These are phyloP conservation scores for Monilinia laxa DNA, from an alignment of 2,329 filamentous ascomycete species.

Conservation along the genomic window DNA sequence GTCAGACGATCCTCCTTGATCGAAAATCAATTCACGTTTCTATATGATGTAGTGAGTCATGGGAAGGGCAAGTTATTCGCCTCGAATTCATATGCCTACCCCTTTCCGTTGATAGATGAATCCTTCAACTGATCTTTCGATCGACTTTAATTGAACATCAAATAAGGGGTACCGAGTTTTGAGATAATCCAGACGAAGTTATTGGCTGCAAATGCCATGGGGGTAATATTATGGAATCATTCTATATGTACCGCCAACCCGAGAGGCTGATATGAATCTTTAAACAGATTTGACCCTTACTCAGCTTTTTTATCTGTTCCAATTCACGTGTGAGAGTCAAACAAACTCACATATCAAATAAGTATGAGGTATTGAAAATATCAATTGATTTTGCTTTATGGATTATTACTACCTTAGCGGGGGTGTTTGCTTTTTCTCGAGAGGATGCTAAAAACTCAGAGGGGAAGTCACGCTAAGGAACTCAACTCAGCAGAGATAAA, in stretches of 20 bases:
- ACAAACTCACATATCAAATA: background rate
- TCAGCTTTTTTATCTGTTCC: background rate
- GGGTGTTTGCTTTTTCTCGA: background rate
- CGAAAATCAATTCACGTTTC: background rate
- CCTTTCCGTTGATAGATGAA: background rate
- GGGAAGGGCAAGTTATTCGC: background rate
- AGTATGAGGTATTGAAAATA: background rate
- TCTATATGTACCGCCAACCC: background rate
- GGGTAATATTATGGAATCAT: background rate
- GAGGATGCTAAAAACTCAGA: background rate
- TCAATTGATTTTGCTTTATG: background rate
- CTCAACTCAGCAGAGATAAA: background rate
- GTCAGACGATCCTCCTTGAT: background rate
- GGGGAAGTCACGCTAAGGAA: conserved; percentile 4
- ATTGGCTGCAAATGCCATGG: background rate
- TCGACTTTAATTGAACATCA: background rate
- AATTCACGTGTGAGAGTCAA: background rate
- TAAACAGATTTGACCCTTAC: background rate
- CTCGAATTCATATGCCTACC: background rate
- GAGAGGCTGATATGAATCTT: background rate
- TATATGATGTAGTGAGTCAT: background rate
- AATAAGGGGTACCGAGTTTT: background rate
- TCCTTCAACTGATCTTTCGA: background rate
- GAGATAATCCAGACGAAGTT: background rate
- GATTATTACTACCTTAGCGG: background rate